A percentile compares a stretch with the other conserved stretches of the same genome.
These are phyloP conservation scores for Euphorbia schlechtendalii DNA, from an alignment of 441 rosid species.

Conservation along the genomic window DNA sequence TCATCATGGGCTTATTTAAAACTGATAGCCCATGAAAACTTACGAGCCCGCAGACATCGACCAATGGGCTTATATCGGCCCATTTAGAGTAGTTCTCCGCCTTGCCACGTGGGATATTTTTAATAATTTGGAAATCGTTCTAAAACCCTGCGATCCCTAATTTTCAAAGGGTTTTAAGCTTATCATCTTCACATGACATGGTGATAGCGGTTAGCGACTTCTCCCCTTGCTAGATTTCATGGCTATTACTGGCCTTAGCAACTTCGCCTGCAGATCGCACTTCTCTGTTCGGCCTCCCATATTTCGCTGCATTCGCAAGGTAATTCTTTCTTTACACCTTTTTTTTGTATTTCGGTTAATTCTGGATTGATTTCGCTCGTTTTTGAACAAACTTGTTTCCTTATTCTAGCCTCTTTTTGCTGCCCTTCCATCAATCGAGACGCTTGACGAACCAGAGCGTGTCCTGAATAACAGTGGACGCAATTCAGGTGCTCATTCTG, in stretches of 20 bases:
- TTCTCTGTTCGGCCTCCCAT: slow-evolving; percentile 34
- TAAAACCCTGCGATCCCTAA: slow-evolving; percentile 8
- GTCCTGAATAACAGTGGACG: slow-evolving; percentile 19
- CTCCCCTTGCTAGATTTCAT: slow-evolving; percentile 1
- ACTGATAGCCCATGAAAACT: no score
- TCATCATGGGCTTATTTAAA: no score
- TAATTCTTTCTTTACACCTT: neutral
- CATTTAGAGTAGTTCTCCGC: neutral
- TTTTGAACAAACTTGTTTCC: slow-evolving; percentile 2
- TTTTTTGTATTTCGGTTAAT: neutral
- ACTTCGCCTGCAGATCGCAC: slow-evolving; percentile 37
- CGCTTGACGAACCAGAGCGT: slow-evolving; percentile 39
- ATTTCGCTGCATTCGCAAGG: slow-evolving; percentile 37
- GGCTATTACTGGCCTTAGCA: slow-evolving; percentile 42
- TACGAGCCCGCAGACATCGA: neutral
- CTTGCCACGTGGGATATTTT: slow-evolving; percentile 3
- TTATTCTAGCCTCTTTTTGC: slow-evolving; percentile 33
- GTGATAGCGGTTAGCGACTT: neutral
- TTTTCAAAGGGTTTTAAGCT: slow-evolving; percentile 13
- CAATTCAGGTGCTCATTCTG: slow-evolving; percentile 16
- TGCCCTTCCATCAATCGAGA: slow-evolving; percentile 35
- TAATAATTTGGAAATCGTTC: neutral
- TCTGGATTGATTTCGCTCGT: neutral
- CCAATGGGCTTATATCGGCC: neutral
- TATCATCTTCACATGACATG: neutral